Evolutionary conservation across 2,329 filamentous ascomycete species (phyloP), one percentile per base, ranked within the genome.

Genomic region (Tolypocladium cylindrosporum): DNA sequence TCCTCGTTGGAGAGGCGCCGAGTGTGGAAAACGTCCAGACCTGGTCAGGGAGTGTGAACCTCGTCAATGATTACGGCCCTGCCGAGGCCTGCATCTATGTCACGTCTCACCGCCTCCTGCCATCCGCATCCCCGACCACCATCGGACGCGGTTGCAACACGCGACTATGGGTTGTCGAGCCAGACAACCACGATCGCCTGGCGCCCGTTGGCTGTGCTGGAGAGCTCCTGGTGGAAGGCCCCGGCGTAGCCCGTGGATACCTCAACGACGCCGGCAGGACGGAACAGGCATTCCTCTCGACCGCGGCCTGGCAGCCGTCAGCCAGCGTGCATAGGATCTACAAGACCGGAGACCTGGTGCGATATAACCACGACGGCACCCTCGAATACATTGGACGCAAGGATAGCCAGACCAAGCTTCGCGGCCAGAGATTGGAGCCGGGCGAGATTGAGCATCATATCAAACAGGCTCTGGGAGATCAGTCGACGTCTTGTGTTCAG

Each of bases 271-370:
- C 43, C 8, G 57, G 7, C 19, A 34, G 13, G 24, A 24, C 31
- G 21, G 14, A 13, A 24, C 21, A 10, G 48, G 21, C 24, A 27
- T 27, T 27, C 11, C 31, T 19, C n/a, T 51, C 27, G 16, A 21
- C 13, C 3, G 31, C 11, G 31, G 31, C 31, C 48, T 54, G 10
- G 50, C 56, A n/a, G 11, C 31, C 24, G 51, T 31, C 56, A 11
- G 53, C 42, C n/a, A 31, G 19, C 14, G 4, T 13, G 10, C 48
- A 34, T 34, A 51, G 58, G 4, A 50, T 62, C n/a, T 64, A 63
- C 52, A 60, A 58, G 2, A 60, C 61, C 1, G 63, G 63, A 21
- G 63, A 65, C 40, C 40, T 65, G n/a, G 62, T 55, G 9, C 57
- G 56, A 10, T 60, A 57, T 51, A 57, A 61, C 5, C 55, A 58